These are phyloP conservation scores for Podospora pseudoanserina DNA, from an alignment of 495 filamentous ascomycete genomes.

Conservation along the genomic window DNA sequence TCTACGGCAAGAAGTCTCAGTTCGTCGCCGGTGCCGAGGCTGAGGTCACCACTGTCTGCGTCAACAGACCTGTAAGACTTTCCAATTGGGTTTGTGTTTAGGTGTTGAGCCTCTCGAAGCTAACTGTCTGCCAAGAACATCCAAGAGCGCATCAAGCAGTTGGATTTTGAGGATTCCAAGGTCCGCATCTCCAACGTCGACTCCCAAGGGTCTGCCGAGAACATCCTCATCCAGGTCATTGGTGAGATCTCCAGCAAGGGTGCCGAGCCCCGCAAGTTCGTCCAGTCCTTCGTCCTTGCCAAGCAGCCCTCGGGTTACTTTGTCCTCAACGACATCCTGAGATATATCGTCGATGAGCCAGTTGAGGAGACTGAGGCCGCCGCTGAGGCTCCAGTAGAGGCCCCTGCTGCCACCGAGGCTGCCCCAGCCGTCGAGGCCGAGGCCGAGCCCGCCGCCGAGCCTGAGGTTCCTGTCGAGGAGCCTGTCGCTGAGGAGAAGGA, in stretches of 20 bases:
- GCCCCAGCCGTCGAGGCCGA: slow-evolving; percentile 44
- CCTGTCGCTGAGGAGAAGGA: slow-evolving; percentile 46
- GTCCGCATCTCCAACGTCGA: slow-evolving; percentile 97
- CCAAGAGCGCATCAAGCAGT: slow-evolving; percentile 84
- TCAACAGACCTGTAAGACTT: slow-evolving; percentile 69
- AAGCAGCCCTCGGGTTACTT: slow-evolving; percentile 97
- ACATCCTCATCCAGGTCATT: slow-evolving; percentile 95
- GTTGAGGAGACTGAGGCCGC: slow-evolving; percentile 52
- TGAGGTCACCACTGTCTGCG: slow-evolving; percentile 73
- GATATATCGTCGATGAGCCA: slow-evolving; percentile 80
- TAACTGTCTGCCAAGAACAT: slow-evolving; percentile 58
- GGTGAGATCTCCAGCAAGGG: slow-evolving; percentile 95
- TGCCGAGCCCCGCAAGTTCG: slow-evolving; percentile 85
- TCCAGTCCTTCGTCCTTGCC: slow-evolving; percentile 97
- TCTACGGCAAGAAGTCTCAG: slow-evolving; percentile 79
- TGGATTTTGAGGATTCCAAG: slow-evolving; percentile 97
- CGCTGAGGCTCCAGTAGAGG: slow-evolving; percentile 14
- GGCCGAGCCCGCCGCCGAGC: slow-evolving; percentile 27
- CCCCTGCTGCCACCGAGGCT: slow-evolving; percentile 44
- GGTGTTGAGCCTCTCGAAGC: slow-evolving; percentile 30
- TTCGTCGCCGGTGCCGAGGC: slow-evolving; percentile 83
- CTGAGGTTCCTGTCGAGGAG: slow-evolving; percentile 8
- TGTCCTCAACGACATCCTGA: slow-evolving; percentile 95
- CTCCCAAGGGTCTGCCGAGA: slow-evolving; percentile 84
- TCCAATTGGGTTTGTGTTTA: background rate